A percentile compares a stretch with the other conserved stretches of the same genome.
Conservation (phyloP, 257 asterid genomes). For the Fraxinus anomala region DNA sequence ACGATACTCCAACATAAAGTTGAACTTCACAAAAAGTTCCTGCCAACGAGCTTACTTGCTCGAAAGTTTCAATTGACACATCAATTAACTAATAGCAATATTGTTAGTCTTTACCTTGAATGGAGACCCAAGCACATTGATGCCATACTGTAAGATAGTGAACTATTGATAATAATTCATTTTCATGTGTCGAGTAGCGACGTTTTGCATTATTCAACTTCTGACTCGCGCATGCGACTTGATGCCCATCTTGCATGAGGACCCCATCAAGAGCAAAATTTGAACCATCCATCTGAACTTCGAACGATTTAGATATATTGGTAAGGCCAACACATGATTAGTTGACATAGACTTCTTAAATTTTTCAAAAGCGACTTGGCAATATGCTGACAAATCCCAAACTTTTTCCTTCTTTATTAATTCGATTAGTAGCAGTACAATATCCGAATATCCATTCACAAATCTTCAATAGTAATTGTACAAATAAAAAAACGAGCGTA, state of each 20-base stretch:
- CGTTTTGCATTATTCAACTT: background rate
- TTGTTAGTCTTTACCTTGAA: background rate
- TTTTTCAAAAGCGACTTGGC: too few relatives aligned
- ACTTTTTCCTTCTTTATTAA: background rate
- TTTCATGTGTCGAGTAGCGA: background rate
- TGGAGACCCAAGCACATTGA: background rate
- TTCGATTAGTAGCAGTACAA: background rate
- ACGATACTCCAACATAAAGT: too few relatives aligned
- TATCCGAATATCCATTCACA: background rate
- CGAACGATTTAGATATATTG: background rate
- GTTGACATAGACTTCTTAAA: background rate
- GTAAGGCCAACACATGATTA: background rate
- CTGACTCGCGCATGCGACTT: background rate
- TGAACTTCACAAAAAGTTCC: too few relatives aligned
- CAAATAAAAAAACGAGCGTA: too few relatives aligned
- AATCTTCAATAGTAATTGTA: background rate
- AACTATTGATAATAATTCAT: background rate
- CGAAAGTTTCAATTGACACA: background rate
- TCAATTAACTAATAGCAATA: background rate
- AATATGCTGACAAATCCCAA: too few relatives aligned
- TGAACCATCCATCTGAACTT: background rate
- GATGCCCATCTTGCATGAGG: background rate
- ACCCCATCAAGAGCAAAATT: background rate
- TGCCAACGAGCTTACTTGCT: too few relatives aligned
- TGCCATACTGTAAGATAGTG: background rate